Evolutionary conservation across 148 eudicot species (phyloP), one percentile per base, ranked within the genome.

Genomic region (Silene uniflora): DNA sequence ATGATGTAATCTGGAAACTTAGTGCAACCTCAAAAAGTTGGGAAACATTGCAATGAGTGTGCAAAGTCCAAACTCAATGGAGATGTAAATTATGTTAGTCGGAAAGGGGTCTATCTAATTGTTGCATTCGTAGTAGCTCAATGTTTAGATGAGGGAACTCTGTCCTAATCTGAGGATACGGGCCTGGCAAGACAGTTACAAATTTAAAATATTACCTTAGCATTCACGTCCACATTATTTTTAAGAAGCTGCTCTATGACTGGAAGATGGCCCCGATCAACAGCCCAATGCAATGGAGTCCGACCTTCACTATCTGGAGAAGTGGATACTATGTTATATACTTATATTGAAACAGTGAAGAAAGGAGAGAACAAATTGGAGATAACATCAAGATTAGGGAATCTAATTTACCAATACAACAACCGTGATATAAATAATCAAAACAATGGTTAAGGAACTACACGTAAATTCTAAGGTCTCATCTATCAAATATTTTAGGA

Each of bases 241-340:
- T 81, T 87, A 75, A 82, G 72, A 56, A 95, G 94, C 84, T 87
- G 77, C 81, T 87, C 91, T 71, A 87, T 77, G 59, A 84, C 83
- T 72, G 84, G 83, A 52, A 89, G 81, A 77, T 95, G 96, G 75
- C 97, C 99, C 35, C 96, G 88, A 83, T 95, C 99, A 47, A 92
- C 99, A 66, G 99, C 99, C 98, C 98, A 95, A 76, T 95, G 98
- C 86, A 95, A 81, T 13, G 98, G 87, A 44, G 97, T 92, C 60
- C 97, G 89, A 17, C 98, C 98, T 85, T 92, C 99, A 78, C 97
- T 92, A 82, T 95, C 98, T 95, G 90, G 81, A 79, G 71, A 42
- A 58, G 62, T 27, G 44, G 11, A 55, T 21, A 58, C 23, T 32
- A 71, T 3, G 61, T 55, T 24, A 71, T 49, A 24, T 25, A 61